Base-by-base conservation (phyloP, 169 alveolate species). In the Plasmodium vinckei region DNA sequence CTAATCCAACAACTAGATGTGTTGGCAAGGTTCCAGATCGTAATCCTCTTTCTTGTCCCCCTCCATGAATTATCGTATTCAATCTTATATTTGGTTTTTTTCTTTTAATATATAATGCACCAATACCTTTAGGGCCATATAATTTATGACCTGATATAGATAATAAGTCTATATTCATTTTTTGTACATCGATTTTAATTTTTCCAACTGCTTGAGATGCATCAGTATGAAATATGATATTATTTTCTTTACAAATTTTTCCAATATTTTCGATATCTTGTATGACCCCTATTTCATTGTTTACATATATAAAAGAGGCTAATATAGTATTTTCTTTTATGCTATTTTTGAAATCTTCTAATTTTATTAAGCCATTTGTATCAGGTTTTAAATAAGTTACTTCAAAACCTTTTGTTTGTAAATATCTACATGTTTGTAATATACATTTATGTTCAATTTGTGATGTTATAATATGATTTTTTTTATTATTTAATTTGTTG, bases 121-220 rank as follows among this genome's bases (percentile, higher is more conserved):
- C 99, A 17, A 98, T 95, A 12, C 99, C 99, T 92, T 98, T 99
- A n/a, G 99, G 99, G 15, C 99, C 99, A 93, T 99, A 98, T 27
- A 99, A 92, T 92, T 99, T 99, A 94, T 99, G 99, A 1, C 98
- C 99, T 23, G 99, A 96, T 71, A 99, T 95, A 2, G 99, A 97
- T 92, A 98, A 72, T 46, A 98, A 92, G 88, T 97, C 99, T 44
- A 97, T 96, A 57, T 95, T 93, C 94, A 97, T 77, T 21, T 95
- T 94, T 75, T 98, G 94, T 9, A 98, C 99, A 90, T 98, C 98
- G 27, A 98, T 94, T 1, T 98, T 98, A 7, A 98, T 69, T 89
- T 98, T 98, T 5, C 99, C 99, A 13, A 96, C 94, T 39, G 98
- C 97, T 90, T 97, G 97, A 1, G 99, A 98, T 21, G 98, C 98